Base-by-base conservation (phyloP, 305 asterid genomes). In the Coffea humblotiana region DNA sequence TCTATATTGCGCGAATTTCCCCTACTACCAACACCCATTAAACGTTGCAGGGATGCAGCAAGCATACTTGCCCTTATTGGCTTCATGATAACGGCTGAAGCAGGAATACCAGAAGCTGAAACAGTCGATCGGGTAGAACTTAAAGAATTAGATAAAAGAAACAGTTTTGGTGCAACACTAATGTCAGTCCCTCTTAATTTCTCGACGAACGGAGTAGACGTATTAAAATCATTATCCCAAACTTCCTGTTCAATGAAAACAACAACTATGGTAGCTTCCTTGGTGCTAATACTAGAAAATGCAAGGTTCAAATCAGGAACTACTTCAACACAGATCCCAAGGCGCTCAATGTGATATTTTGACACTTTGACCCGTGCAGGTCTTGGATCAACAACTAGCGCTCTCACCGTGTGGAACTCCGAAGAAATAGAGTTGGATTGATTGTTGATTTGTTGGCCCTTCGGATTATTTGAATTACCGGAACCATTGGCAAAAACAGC, bases 61-160 rank as follows among this genome's bases (percentile, higher is more conserved):
- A 96, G 92, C 97, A 91, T 91, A 82, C 98, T 91, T 16, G 93
- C 97, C 78, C 98, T 86, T 79, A 96, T 80, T 8, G 99, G 99
- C 77, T 96, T 96, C 86, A 75, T 78, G 68, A 96, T 84, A n/a
- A 91, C 84, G 58, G 86, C 81, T 14, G 94, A 97, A 63, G 84
- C 51, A 47, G 84, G 82, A 65, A 72, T 78, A 16, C 87, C 88
- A 7, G 79, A 48, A 78, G 74, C 82, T 3, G 91, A 84, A 70
- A 80, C 58, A 25, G 74, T 76, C 0, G 80, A 76, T 72, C 84
- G 85, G 43, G 78, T 79, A 72, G 86, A 85, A 78, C 80, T 89
- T 61, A 85, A 43, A 21, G 92, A 86, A 76, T 90, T 93, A 58
- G 98, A 91, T 54, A 96, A 86, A 43, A 96, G 85, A 78, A 94